Base-by-base conservation (phyloP, 1,284 basidiomycete species). In the Moesziomyces antarcticus region DNA sequence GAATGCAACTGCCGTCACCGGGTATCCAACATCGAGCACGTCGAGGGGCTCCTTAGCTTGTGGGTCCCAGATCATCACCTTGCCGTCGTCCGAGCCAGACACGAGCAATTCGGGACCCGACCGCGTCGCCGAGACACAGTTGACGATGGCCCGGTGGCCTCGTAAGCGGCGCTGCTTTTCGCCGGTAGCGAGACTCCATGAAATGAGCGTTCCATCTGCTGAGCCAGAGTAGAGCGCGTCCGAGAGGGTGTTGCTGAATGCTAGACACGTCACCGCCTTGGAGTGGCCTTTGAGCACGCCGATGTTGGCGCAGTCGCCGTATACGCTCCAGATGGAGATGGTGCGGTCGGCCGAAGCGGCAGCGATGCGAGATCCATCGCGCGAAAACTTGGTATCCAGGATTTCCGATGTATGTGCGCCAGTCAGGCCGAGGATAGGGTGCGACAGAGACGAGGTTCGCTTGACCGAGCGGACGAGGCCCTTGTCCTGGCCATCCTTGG, bases 301-400 rank as follows among this genome's bases (percentile, higher is more conserved):
- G 11, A 82, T 65, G 65, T 84, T 83, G 55, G 65, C 58, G 46
- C 78, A 77, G n/a, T 68, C 70, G 21, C 80, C 78, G 41, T 73
- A 80, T 25, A 82, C 81, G 54, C 73, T 73, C 82, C 82, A 84
- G 47, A 84, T 63, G 7, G 82, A 83, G 25, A 84, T 76, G 22
- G 76, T 78, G 25, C 70, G 70, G 51, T 84, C 82, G 10, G 75
- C 56, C 3, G 73, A 73, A 18, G 74, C 75, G 18, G 81, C 82
- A 2, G 81, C 82, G 33, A 84, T 78, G 16, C 54, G 50, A 8
- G 70, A 50, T 5, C 81, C 81, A 33, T 81, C 79, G 20, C 75
- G 79, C 5, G 77, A 74, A 56, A 83, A 83, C 37, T 73, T 70
- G 56, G 70, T 68, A 41, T 83, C 81, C 22, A 83, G 69, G 18